Conservation (phyloP, 1,139 yeast genomes). For the Kazachstania sp. region DNA sequence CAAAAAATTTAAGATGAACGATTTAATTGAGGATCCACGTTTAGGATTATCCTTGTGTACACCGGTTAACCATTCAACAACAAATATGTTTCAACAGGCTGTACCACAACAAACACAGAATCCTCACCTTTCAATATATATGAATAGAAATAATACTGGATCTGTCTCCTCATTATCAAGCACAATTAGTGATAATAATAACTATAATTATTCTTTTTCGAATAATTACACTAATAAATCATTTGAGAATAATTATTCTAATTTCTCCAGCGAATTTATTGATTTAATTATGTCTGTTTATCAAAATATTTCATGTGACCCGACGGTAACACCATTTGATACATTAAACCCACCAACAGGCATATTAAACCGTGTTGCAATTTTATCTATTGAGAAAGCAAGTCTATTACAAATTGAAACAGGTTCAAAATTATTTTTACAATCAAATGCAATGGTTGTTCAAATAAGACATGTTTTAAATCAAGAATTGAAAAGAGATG, state of each 20-base stretch:
- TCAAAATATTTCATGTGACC: constrained; percentile 25
- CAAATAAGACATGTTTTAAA: constrained; percentile 23
- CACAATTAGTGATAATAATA: constrained; percentile 20
- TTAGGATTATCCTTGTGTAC: constrained; percentile 2
- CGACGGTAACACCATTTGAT: constrained; percentile 32
- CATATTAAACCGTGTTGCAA: constrained; percentile 27
- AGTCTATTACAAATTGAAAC: constrained; percentile 18
- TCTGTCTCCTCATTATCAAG: constrained; percentile 25
- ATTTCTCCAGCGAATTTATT: constrained; percentile 22
- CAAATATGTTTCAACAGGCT: neutral
- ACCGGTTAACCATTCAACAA: constrained; percentile 1
- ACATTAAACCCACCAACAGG: constrained; percentile 30
- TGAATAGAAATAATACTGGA: constrained; percentile 10
- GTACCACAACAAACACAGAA: neutral
- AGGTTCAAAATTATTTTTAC: constrained; percentile 8
- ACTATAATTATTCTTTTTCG: constrained; percentile 6
- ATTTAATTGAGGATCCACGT: constrained; percentile 1
- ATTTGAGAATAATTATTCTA: constrained; percentile 1
- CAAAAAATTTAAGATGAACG: neutral
- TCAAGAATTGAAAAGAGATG: constrained; percentile 27
- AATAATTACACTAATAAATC: constrained; percentile 6
- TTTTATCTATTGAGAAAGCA: constrained; percentile 24
- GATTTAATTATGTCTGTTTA: constrained; percentile 25
- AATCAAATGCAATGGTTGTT: constrained; percentile 20
- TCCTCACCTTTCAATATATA: neutral